phyloP scores from a whole-genome alignment of 2,329 filamentous ascomycete species.

The Trematosphaeria pertusa region DNA sequence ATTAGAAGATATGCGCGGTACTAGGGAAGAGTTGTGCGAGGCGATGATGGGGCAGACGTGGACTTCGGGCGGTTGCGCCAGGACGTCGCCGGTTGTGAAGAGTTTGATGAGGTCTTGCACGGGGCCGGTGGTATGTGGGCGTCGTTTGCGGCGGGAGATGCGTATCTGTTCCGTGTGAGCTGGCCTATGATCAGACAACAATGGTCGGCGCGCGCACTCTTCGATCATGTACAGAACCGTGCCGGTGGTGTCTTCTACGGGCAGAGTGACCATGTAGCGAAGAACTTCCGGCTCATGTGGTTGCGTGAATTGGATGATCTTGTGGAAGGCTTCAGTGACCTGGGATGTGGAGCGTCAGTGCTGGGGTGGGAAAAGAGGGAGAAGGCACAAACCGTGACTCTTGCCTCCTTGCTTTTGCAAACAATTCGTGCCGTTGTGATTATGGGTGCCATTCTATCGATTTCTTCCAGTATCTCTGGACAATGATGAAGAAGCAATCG shows the following conservation, averaged over 20 bases:
- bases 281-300: conserved; percentile 30
- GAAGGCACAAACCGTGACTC: conserved; percentile 16
- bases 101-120: conserved; percentile 32
- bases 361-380: neutral
- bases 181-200: neutral
- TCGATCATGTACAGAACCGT: conserved; percentile 38
- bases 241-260: conserved; percentile 17
- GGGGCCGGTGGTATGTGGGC: conserved; percentile 27
- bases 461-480: neutral
- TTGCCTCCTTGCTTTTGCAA: conserved; percentile 20
- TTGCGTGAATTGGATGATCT: conserved; percentile 30
- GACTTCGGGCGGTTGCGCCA: conserved; percentile 28
- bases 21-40: conserved; percentile 8
- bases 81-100: conserved; percentile 27
- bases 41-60: conserved; percentile 16
- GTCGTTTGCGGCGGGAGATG: conserved; percentile 27
- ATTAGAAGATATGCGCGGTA: conserved; percentile 5
- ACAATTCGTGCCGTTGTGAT: conserved; percentile 29
- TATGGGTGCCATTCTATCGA: conserved; percentile 22
- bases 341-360: neutral
- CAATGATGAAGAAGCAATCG: no score
- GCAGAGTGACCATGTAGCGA: conserved; percentile 31
- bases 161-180: conserved; percentile 19
- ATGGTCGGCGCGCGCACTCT: conserved; percentile 15
- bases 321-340: conserved; percentile 27